Base-by-base conservation (phyloP, 805 yeast genomes). In the Metschnikowia continentalis region DNA sequence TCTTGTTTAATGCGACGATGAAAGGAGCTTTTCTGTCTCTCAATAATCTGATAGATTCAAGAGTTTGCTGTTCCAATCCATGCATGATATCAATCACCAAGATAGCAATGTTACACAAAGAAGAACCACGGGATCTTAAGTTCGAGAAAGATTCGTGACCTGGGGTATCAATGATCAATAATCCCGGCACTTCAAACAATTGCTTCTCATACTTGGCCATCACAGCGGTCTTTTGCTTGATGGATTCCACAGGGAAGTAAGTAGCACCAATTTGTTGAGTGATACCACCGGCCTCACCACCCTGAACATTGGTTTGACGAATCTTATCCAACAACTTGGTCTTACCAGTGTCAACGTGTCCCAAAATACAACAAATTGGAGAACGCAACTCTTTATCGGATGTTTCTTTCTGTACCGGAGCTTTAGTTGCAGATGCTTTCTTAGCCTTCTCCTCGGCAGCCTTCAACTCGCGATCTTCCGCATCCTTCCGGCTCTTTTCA, bases 181-280 rank as follows among this genome's bases (percentile, higher is more conserved):
- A 76, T 75, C 99, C 99, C 51, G 99, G 99, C 51, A 94, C 98
- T 58, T 92, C 96, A 69, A 85, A 92, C 20, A 86, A 78, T 67
- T 84, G 84, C 65, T 88, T 87, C 69, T 89, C 96, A 67, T 83
- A 87, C 57, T 83, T 77, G 51, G 88, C 82, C 97, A 94, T 92
- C 46, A 87, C 95, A 42, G 83, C 86, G 26, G 98, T 94, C 76
- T 94, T 94, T 65, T 83, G 83, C 70, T 85, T 84, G 64, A 94
- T 89, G 40, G 97, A 90, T 32, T 87, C 95, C 60, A 94, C 90
- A 54, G 99, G 99, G 89, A 94, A 94, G 70, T 94, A 94, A 20
- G 99, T 94, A 50, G 99, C 99, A 82, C 99, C 99, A 67, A 94
- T 94, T 75, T 94, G 99, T 80, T 94, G 99, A 58, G 99, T 94